Base-by-base conservation (phyloP, 2,329 filamentous ascomycete genomes). In the Neurospora sp. region DNA sequence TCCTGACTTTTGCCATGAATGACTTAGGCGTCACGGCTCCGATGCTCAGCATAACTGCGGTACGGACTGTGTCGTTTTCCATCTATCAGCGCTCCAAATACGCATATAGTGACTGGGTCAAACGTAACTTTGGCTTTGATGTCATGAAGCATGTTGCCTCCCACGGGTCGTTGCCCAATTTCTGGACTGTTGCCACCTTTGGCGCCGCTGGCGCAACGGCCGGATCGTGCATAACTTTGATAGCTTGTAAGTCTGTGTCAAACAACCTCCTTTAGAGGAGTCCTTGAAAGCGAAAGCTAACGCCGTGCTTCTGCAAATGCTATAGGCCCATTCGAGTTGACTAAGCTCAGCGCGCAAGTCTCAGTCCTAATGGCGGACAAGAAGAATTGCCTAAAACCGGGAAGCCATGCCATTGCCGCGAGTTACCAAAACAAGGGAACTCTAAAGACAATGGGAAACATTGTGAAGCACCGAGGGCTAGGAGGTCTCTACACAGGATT, bases 261-360 rank as follows among this genome's bases (percentile, higher is more conserved):
- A 41, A 36, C 12, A 10, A 68, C 68, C 68, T 23, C 66, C 62
- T 69, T 12, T 5, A n/a, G 28, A 46, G 39, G 37, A n/a, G 40
- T 15, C 19, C 11, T 15, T n/a, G 28, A 65, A 62, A 38, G 67
- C 19, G 41, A 70, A 36, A 17, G 28, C 36, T 28, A 38, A 43
- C 33, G 36, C 28, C 37, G 68, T 69, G 68, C 69, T 66, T 41
- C 6, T 33, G 11, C 28, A 52, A 33, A 11, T 1, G 10, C 62
- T 10, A 8, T 70, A 91, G 89, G 88, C 77, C 92, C 92, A 1
- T 96, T 96, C 77, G 92, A 96, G 79, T 85, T 96, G 79, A 94
- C 92, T n/a, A 96, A 96, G 80, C 84, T 96, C 71, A 94, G 91
- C 78, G 92, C 92, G 17, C 92, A 96, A 79, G 91, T 96, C 23